Conservation (phyloP, 2,329 filamentous ascomycete genomes). For the Stemphylium lycopersici region DNA sequence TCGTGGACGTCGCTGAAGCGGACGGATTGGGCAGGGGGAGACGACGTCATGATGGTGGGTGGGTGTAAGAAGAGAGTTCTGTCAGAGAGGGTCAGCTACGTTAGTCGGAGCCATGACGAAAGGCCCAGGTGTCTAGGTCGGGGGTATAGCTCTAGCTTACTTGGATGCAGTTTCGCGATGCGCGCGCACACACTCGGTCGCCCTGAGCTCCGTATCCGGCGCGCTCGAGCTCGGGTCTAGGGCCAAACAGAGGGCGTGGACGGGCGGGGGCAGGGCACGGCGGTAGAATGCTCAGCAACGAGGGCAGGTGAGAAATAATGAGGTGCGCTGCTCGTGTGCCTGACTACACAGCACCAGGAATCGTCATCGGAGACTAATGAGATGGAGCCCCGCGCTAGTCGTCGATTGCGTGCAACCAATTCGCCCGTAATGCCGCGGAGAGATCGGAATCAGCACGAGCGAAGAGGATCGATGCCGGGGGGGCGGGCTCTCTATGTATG, state of each 20-base stretch:
- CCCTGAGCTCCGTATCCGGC: conserved; percentile 15
- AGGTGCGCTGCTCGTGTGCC: conserved; percentile 13
- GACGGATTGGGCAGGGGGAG: conserved; percentile 37
- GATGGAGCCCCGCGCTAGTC: conserved; percentile 20
- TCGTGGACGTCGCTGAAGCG: conserved; percentile 50
- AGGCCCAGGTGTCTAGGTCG: conserved; percentile 23
- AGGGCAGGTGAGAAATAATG: conserved; percentile 1
- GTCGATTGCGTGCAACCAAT: conserved; percentile 6
- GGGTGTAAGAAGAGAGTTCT: conserved; percentile 8
- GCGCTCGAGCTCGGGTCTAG: conserved; percentile 8
- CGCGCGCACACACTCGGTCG: conserved; percentile 22
- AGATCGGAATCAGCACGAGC: conserved; percentile 5
- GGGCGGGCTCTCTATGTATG: background rate
- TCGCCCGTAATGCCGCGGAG: conserved; percentile 15
- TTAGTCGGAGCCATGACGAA: conserved; percentile 27
- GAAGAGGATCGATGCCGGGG: background rate
- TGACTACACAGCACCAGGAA: conserved; percentile 17
- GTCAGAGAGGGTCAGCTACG: conserved; percentile 16
- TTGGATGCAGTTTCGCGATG: conserved; percentile 16
- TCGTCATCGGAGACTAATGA: conserved; percentile 27
- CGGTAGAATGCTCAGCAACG: conserved; percentile 7
- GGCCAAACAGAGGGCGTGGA: conserved; percentile 16
- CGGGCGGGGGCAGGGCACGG: conserved; percentile 4
- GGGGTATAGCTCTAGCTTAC: conserved; percentile 26
- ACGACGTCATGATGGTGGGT: conserved; percentile 35